Evolutionary conservation across 176 grass and related monocot genomes (phyloP), one percentile per base, ranked within the genome.

Genomic region (Microstegium vimineum): DNA sequence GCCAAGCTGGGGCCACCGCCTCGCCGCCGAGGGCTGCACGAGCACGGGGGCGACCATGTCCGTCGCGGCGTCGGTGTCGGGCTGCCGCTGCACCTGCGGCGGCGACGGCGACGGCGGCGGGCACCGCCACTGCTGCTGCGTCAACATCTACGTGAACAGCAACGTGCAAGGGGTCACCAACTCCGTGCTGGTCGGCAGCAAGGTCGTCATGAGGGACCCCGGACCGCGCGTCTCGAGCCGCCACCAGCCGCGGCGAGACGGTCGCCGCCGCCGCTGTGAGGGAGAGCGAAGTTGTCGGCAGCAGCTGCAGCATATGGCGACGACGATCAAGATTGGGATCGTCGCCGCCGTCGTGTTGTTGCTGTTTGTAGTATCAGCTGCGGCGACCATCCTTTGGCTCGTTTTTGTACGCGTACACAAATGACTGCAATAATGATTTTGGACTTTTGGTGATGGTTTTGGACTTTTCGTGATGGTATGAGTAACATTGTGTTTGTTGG

Each of bases 101-200:
- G 42, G n/a, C n/a, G n/a, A n/a, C n/a, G n/a, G n/a, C n/a, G n/a
- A n/a, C n/a, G n/a, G 81, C 22, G 10, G 31, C 69, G 84, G 76
- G 72, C 38, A 28, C 68, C 34, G 59, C 10, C 8, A 56, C 52
- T 12, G 73, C n/a, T n/a, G n/a, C 75, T 40, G 82, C 75, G 77
- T 93, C 69, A 93, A 84, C 74, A 86, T 94, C 69, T 92, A 93
- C 54, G 78, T 98, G 26, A 89, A 89, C 77, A 82, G 35, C 87
- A 98, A 98, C 70, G 83, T 94, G 73, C 92, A 98, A 56, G 92
- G 92, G 8, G 95, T 98, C 69, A 91, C 92, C 57, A 98, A 94
- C 83, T 98, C 95, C 30, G 81, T 94, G 57, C 62, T 98, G 52
- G 67, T 98, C 3, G 82, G 95, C 85, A 98, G 95, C 86, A 88